Evolutionary conservation across 139 green algal genomes (phyloP), one percentile per base, ranked within the genome.

Genomic region (Prasinococcaceae sp.): DNA sequence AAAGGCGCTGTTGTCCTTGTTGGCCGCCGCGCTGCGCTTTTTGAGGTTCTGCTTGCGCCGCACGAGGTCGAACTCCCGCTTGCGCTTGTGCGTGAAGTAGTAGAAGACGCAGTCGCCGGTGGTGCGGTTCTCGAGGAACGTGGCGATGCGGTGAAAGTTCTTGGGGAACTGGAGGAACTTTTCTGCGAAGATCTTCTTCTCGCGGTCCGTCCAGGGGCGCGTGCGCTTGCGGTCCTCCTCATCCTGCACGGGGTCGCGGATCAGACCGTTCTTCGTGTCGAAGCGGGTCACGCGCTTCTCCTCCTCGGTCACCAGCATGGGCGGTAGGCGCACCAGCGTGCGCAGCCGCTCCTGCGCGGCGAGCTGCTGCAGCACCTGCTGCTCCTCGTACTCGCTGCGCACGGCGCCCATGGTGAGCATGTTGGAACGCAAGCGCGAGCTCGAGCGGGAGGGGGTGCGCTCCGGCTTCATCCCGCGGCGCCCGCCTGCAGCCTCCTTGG

Each of bases 11-110:
- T n/a, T 12, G 24, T 8, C 44, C 9, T 35, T 17, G 25, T 52
- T 37, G 14, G 4, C 36, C 17, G 20, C 14, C 12, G 27, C 6
- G 6, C 14, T 41, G 44, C 81, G 66, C 76, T 94, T 94, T 53
- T 86, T 85, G n/a, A 90, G 69, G 74, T 90, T 77, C 68, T 83
- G 78, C 68, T 85, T 90, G 46, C 78, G 74, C 10, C 86, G 72
- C 25, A 90, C 75, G 8, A 53, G 50, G 0, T 73, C 71, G 65
- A 94, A 94, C 53, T 92, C 84, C 32, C 89, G 80, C 12, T 73
- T 75, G 64, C 90, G 90, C 63, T 93, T 82, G 57, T 85, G 70
- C 39, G 69, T 43, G 47, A 76, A 78, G 67, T 76, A 78, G 65
- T 94, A 94, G 64, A 82, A n/a, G 19, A 88, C 56, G 60, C 87